Evolutionary conservation across 108 stramenopile genomes (phyloP).

Genomic region (Pseudonitzschia pungens): DNA sequence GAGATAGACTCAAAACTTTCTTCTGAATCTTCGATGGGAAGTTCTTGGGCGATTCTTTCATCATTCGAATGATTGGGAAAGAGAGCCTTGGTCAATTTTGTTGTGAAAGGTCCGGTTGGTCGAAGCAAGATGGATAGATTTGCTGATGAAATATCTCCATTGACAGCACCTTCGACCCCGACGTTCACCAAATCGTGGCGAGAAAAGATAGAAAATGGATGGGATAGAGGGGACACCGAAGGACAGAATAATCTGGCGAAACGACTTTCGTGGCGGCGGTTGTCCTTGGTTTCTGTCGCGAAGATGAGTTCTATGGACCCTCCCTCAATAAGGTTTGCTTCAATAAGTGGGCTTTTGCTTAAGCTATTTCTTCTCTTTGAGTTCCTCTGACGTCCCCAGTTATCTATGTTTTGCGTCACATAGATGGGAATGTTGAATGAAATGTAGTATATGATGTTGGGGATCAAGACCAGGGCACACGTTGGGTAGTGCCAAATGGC

Average conservation of each 20-base stretch:
- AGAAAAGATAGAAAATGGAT: conserved; percentile 18
- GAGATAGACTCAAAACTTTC: not conserved
- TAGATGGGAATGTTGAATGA: conserved; percentile 33
- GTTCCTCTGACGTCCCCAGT: not conserved
- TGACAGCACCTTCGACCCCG: too few relatives aligned
- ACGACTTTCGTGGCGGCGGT: not conserved
- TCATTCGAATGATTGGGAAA: not conserved
- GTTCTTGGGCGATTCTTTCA: not conserved
- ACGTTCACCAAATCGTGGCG: not conserved
- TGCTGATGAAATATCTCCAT: not conserved
- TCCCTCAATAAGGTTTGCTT: not conserved
- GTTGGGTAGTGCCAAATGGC: conserved; percentile 42
- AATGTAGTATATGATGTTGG: conserved; percentile 44
- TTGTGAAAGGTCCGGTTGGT: conserved; percentile 9
- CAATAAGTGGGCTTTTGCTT: not conserved
- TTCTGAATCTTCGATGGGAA: not conserved
- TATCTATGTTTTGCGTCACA: conserved; percentile 3
- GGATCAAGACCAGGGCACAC: conserved; percentile 39
- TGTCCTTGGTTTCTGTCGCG: not conserved
- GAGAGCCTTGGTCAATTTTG: not conserved
- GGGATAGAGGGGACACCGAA: not conserved
- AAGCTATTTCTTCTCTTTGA: not conserved
- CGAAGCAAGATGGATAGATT: not conserved
- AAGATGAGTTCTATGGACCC: not conserved
- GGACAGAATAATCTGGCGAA: not conserved